A percentile compares a stretch with the other conserved stretches of the same genome.
Evolutionary conservation across 768 basidiomycete species (phyloP).

Genomic region (Tylopilus sp.): DNA sequence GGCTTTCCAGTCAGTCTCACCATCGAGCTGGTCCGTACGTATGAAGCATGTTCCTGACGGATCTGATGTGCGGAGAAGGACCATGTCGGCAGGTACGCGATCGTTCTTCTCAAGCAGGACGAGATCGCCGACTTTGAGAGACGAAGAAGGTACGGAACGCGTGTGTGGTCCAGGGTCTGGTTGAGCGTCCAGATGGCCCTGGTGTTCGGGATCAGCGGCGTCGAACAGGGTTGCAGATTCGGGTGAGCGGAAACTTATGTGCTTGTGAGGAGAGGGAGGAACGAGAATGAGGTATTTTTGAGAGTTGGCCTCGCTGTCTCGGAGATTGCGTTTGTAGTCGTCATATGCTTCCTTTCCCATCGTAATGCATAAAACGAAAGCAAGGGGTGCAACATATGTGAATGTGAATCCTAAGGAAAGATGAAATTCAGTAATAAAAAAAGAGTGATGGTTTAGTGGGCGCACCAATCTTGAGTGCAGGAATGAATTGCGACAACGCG

Average conservation of each 20-base stretch:
- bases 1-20: conserved; percentile 99
- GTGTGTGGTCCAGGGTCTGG: conserved; percentile 49
- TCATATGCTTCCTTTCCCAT: conserved; percentile 99
- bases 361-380: conserved; percentile 90
- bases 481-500: conserved; percentile 93
- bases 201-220: conserved; percentile 20
- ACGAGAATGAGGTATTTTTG: conserved; percentile 85
- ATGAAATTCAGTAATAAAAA: not conserved
- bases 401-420: conserved; percentile 75
- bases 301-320: conserved; percentile 94
- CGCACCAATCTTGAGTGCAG: conserved; percentile 91
- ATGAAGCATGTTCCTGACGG: conserved; percentile 93
- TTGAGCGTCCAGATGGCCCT: conserved; percentile 8
- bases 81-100: conserved; percentile 91
- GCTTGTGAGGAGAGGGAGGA: conserved; percentile 39
- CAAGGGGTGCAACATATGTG: conserved; percentile 94
- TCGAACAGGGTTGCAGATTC: conserved; percentile 20
- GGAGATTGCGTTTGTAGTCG: conserved; percentile 84
- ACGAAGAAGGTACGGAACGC: conserved; percentile 82
- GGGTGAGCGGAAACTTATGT: conserved; percentile 6
- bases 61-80: conserved; percentile 86
- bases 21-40: conserved; percentile 95
- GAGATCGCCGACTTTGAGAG: conserved; percentile 87
- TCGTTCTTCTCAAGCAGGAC: conserved; percentile 95
- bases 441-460: conserved; percentile 3